A percentile compares a stretch with the other conserved stretches of the same genome.
These are phyloP conservation scores for Melaleuca alternifolia DNA, from an alignment of 345 rosid genomes.

Conservation along the genomic window DNA sequence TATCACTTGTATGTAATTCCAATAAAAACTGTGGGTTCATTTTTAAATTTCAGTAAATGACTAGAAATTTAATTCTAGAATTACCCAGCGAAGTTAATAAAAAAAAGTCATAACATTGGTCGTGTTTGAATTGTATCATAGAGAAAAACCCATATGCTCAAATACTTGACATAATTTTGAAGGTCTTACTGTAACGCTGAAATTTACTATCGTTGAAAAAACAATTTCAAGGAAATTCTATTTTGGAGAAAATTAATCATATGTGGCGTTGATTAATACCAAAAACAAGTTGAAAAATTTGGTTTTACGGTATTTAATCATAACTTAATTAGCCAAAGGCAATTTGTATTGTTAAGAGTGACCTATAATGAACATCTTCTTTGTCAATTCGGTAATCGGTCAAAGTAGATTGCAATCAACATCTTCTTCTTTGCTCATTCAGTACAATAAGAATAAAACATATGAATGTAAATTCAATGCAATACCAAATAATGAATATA, in stretches of 20 bases:
- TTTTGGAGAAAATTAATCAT: not conserved
- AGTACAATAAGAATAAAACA: no score
- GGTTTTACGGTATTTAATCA: not conserved
- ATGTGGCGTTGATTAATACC: no score
- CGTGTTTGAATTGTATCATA: no score
- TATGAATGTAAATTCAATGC: no score
- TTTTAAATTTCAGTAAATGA: not conserved
- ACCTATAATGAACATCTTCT: no score
- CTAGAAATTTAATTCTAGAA: not conserved
- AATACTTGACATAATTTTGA: not conserved
- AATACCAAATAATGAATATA: no score
- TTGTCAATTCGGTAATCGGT: no score
- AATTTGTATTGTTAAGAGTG: no score
- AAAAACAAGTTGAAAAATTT: not conserved
- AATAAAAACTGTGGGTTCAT: not conserved
- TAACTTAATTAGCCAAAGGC: not conserved
- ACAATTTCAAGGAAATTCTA: rapidly evolving
- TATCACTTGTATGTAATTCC: not conserved
- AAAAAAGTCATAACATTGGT: not conserved
- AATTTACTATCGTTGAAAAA: rapidly evolving
- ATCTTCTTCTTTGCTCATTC: no score
- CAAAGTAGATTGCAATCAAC: no score
- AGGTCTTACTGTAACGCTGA: not conserved
- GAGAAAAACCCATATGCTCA: no score
- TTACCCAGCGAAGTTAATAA: not conserved